phyloP scores from a whole-genome alignment of 257 asterid genomes.

The Ophiorrhiza pumila region DNA sequence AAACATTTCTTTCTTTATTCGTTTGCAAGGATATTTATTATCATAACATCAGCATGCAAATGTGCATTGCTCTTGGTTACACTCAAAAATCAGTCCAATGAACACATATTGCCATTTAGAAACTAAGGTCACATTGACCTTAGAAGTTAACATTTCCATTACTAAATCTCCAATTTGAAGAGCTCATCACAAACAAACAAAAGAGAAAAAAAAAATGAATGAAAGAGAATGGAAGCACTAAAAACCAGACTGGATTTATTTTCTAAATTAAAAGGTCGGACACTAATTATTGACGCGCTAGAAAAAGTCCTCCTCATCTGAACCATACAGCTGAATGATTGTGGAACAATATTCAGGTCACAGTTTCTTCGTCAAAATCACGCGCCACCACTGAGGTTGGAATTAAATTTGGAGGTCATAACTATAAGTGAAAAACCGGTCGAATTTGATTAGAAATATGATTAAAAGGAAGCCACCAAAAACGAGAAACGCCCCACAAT shows the following conservation, averaged over 20 bases:
- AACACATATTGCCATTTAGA: neutral
- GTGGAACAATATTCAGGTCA: conserved; percentile 10
- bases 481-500: conserved; percentile 29
- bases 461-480: conserved; percentile 16
- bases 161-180: conserved; percentile 2
- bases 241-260: conserved; percentile 19
- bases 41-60: too few relatives aligned
- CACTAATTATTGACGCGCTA: conserved; percentile 13
- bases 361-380: conserved; percentile 7
- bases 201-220: neutral
- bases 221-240: neutral
- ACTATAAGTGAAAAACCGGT: conserved; percentile 16
- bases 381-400: conserved; percentile 29
- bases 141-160: conserved; percentile 8
- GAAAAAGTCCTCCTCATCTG: neutral
- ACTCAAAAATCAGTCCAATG: conserved; percentile 16
- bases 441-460: too few relatives aligned
- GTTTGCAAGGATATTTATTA: too few relatives aligned
- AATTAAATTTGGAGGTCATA: conserved; percentile 30
- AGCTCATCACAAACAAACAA: neutral
- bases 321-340: neutral
- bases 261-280: neutral
- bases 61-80: conserved; percentile 11
- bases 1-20: too few relatives aligned
- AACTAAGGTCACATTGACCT: neutral